Percentiles rank a stretch among this genome's conserved stretches.
Conservation (phyloP, 2,329 filamentous ascomycete species). For the Diaporthe destruens region DNA sequence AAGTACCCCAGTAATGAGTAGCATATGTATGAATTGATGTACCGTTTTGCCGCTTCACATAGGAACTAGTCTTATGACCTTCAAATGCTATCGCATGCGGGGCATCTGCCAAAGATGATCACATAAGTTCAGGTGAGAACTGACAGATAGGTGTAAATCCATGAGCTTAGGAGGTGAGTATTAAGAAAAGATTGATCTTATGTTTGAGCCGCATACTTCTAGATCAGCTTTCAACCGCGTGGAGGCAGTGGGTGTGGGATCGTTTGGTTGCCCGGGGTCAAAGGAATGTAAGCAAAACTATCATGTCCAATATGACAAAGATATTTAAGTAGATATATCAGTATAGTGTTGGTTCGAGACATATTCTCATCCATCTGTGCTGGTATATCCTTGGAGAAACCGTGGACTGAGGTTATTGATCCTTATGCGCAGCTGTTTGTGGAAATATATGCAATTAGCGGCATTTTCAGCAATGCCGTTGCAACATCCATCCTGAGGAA, state of each 20-base stretch:
- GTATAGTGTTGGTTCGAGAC: no score
- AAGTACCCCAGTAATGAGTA: conserved; percentile 78
- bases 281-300: not conserved
- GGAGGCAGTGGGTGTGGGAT: not conserved
- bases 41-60: not conserved
- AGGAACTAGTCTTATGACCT: no score
- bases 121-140: not conserved
- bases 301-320: not conserved
- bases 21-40: not conserved
- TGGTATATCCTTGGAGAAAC: not conserved
- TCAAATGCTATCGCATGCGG: no score
- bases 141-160: not conserved
- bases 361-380: no score
- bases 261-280: not conserved
- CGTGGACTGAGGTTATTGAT: not conserved
- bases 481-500: not conserved
- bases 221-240: not conserved
- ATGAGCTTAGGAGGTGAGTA: not conserved
- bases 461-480: not conserved
- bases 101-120: not conserved
- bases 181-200: not conserved
- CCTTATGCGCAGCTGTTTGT: not conserved
- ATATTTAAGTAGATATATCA: not conserved
- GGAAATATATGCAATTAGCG: not conserved
- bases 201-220: not conserved